phyloP scores from a whole-genome alignment of 2,329 filamentous ascomycete species.

The Xylariaceae sp. region DNA sequence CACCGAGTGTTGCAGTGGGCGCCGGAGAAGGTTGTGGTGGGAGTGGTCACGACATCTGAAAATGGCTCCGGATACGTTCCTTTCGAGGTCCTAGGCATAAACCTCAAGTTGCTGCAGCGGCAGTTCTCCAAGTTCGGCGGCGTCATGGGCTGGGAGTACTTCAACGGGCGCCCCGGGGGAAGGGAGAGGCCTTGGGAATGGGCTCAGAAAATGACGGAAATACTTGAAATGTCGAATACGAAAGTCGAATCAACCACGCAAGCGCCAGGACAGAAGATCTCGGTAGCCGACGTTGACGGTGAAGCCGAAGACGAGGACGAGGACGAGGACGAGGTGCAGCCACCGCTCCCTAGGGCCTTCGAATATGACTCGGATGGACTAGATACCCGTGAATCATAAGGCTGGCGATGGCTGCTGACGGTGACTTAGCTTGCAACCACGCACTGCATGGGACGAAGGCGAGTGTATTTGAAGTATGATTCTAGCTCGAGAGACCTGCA shows the following conservation, averaged over 20 bases:
- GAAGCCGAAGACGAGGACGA: constrained; percentile 22
- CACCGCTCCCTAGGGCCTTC: constrained; percentile 22
- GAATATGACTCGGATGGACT: constrained; percentile 30
- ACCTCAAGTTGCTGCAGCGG: constrained; percentile 52
- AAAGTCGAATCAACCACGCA: background rate
- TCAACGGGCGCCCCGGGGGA: constrained; percentile 63
- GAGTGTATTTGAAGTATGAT: background rate
- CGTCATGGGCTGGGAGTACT: constrained; percentile 86
- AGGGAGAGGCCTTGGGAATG: constrained; percentile 64
- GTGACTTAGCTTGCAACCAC: background rate
- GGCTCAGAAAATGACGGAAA: constrained; percentile 59
- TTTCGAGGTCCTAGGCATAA: constrained; percentile 51
- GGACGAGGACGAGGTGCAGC: constrained; percentile 11
- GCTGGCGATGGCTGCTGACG: too few species aligned
- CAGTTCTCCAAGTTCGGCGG: constrained; percentile 67
- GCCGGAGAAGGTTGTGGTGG: constrained; percentile 65
- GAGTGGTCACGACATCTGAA: constrained; percentile 67
- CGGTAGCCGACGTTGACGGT: constrained; percentile 19
- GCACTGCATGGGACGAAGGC: background rate
- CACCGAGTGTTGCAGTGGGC: constrained; percentile 45
- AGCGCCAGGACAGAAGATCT: background rate
- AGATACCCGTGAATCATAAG: constrained; percentile 25
- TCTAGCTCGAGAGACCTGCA: background rate
- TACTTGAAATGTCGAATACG: constrained; percentile 25
- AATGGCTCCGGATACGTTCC: constrained; percentile 66